A percentile compares a stretch with the other conserved stretches of the same genome.
These are phyloP conservation scores for Aspergillus calidoustus DNA, from an alignment of 2,329 filamentous ascomycete genomes.

Conservation along the genomic window DNA sequence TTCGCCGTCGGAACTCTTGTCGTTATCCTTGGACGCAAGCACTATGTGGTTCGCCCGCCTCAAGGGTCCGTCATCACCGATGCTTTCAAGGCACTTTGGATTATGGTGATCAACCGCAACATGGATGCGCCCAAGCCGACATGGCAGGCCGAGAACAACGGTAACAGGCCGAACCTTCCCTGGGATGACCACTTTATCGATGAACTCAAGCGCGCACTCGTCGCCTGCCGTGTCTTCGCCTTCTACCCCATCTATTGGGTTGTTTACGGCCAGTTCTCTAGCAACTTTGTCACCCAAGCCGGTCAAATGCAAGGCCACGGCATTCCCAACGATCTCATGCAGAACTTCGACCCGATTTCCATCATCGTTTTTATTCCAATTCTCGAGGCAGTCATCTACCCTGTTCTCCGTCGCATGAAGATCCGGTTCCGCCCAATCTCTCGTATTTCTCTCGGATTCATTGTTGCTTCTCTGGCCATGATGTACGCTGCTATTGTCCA, in stretches of 20 bases:
- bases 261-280: conserved; percentile 69
- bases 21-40: conserved; percentile 53
- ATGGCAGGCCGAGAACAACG: conserved; percentile 61
- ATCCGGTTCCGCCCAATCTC: conserved; percentile 76
- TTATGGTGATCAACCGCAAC: conserved; percentile 57
- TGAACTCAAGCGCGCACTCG: conserved; percentile 68
- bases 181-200: conserved; percentile 76
- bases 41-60: conserved; percentile 54
- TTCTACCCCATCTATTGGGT: conserved; percentile 74
- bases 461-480: conserved; percentile 66
- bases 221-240: conserved; percentile 72
- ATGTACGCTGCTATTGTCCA: conserved; percentile 65
- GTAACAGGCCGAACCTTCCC: conserved; percentile 45
- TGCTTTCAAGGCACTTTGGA: conserved; percentile 65
- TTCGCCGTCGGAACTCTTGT: conserved; percentile 66
- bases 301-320: conserved; percentile 67
- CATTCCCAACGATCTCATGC: conserved; percentile 76
- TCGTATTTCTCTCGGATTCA: conserved; percentile 73
- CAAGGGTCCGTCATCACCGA: conserved; percentile 69
- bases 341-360: conserved; percentile 75
- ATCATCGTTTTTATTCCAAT: conserved; percentile 77
- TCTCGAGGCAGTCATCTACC: conserved; percentile 72
- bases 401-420: conserved; percentile 64
- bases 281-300: conserved; percentile 69
- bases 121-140: conserved; percentile 70